A percentile compares a stretch with the other conserved stretches of the same genome.
These are phyloP conservation scores for Shiraia sp. DNA, from an alignment of 2,329 filamentous ascomycete species.

Conservation along the genomic window DNA sequence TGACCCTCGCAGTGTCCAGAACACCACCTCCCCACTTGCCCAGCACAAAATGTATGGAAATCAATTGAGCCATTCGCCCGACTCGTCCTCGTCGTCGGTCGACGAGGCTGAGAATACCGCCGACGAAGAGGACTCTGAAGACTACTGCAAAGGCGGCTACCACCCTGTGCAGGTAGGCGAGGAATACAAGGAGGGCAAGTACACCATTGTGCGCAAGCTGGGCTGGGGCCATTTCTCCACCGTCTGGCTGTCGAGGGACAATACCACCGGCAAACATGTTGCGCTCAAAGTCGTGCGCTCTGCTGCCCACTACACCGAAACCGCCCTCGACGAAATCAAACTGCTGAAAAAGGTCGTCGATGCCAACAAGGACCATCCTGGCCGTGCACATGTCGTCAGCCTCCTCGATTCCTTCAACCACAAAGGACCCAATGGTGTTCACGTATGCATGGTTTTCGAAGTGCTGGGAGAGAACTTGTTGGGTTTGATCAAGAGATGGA, in stretches of 20 bases:
- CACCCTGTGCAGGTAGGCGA: conserved; percentile 94
- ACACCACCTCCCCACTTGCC: conserved; percentile 53
- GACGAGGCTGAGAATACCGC: conserved; percentile 87
- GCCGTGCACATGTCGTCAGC: conserved; percentile 92
- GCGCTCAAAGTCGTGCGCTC: conserved; percentile 97
- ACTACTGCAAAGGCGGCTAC: conserved; percentile 99
- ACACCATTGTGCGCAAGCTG: conserved; percentile 93
- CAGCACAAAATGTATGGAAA: conserved; percentile 55
- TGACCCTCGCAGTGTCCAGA: conserved; percentile 46
- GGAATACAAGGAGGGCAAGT: conserved; percentile 96
- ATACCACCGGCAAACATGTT: conserved; percentile 87
- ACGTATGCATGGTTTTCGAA: conserved; percentile 99
- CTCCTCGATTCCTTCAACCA: conserved; percentile 96
- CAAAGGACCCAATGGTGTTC: conserved; percentile 92
- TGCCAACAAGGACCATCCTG: conserved; percentile 91
- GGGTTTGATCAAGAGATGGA: conserved; percentile 97
- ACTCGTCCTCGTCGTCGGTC: conserved; percentile 76
- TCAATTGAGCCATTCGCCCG: conserved; percentile 72
- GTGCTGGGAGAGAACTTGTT: conserved; percentile 93
- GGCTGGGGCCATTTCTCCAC: conserved; percentile 99
- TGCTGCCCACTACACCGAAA: conserved; percentile 97
- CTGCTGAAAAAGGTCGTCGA: conserved; percentile 95
- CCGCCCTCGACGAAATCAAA: conserved; percentile 98
- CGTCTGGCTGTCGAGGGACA: conserved; percentile 84
- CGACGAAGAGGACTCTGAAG: conserved; percentile 97